phyloP scores from a whole-genome alignment of 2,329 filamentous ascomycete species.

The Peltaster fructicola region DNA sequence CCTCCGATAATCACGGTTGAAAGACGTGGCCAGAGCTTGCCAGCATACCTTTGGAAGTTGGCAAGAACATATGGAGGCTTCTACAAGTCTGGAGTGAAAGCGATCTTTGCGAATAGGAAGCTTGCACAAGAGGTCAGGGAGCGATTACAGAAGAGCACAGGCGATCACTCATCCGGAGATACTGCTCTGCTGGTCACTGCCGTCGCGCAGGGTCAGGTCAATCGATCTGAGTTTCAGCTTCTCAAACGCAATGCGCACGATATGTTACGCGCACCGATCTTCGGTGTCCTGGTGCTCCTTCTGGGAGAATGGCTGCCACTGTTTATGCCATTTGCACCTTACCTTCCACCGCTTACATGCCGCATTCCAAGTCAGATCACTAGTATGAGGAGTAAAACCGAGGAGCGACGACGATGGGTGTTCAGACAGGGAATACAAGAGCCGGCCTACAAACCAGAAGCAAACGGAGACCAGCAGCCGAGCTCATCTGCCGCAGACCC shows the following conservation, averaged over 20 bases:
- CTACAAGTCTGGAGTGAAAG: constrained; percentile 71
- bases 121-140: constrained; percentile 27
- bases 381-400: constrained; percentile 35
- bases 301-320: constrained; percentile 79
- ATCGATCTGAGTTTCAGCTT: constrained; percentile 55
- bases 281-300: constrained; percentile 55
- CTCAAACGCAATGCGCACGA: constrained; percentile 52
- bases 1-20: constrained; percentile 47
- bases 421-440: constrained; percentile 46
- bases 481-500: background rate
- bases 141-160: constrained; percentile 21
- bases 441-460: constrained; percentile 43
- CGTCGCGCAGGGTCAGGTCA: constrained; percentile 19
- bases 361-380: constrained; percentile 60
- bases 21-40: constrained; percentile 29
- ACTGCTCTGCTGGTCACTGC: constrained; percentile 1
- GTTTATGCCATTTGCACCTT: constrained; percentile 51
- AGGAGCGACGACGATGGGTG: constrained; percentile 33
- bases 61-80: constrained; percentile 66
- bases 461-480: constrained; percentile 22
- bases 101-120: constrained; percentile 50
- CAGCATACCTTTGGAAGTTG: constrained; percentile 39
- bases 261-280: constrained; percentile 58
- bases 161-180: constrained; percentile 1
- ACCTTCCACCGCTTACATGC: constrained; percentile 64